Base-by-base conservation (phyloP, 139 green algal species). In the Edaphochlamys debaryana region DNA sequence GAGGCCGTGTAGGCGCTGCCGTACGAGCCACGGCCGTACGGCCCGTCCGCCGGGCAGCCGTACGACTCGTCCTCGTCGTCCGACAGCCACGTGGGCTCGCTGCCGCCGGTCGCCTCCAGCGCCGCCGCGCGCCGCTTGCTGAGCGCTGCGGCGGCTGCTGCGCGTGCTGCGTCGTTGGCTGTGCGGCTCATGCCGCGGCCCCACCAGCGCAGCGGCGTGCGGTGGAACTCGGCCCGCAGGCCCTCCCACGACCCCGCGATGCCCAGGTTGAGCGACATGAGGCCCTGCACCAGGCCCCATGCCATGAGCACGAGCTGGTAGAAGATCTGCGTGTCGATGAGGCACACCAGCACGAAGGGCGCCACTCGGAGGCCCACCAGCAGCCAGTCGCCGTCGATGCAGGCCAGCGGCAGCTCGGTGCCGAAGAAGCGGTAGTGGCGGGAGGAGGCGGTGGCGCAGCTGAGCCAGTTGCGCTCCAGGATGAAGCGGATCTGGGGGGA, bases 271-370 rank as follows among this genome's bases (percentile, higher is more conserved):
- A 76, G 42, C 9, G 41, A 17, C 41, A 62, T 8, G 27, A 76
- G 69, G 19, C 69, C 69, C 37, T 37, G 69, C 41, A 76, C 42
- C 29, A 76, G 27, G 42, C 69, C 69, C 69, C 69, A 76, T 4
- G 30, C 42, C 41, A 76, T 37, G 29, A 76, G 69, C 69, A 62
- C 69, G 52, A 79, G 38, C 68, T 87, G 85, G 69, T 87, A 90
- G 75, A 90, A 90, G 52, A 90, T 69, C 9, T 69, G 37, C 7
- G 85, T 89, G 73, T 89, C 85, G 64, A 89, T 73, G 40, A 86
- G 79, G 27, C 82, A 69, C 69, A 89, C 85, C 41, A 89, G 34
- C 37, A 89, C 56, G 54, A 86, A 89, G 32, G 85, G 85, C 25
- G 17, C 60, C 27, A 86, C 64, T 13, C 85, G 72, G 27, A 52